Base-by-base conservation (phyloP, 768 basidiomycete genomes). In the Auricularia cornea region DNA sequence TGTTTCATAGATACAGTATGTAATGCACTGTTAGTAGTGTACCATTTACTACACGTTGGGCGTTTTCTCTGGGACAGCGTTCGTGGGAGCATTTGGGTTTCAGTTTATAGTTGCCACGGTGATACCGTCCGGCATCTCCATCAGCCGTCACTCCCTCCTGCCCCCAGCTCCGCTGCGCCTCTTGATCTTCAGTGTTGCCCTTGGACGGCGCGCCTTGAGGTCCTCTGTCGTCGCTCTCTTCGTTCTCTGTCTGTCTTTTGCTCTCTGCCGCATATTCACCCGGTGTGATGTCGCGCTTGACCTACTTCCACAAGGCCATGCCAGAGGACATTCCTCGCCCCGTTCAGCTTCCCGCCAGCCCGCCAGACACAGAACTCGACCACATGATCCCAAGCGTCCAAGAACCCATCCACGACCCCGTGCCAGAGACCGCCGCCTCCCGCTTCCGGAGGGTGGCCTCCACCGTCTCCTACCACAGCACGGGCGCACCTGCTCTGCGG, bases 391-490 rank as follows among this genome's bases (percentile, higher is more conserved):
- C 33, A 8, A 33, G 54, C 51, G 60, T 62, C 44, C 61, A 29
- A 64, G 62, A 59, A 62, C 63, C 59, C 59, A n/a, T 23, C n/a
- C 12, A 11, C 16, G 10, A 29, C 18, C 18, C 11, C 32, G 14
- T 30, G 16, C 29, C 44, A 38, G 63, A 62, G 30, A 70, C 70
- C 23, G 66, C 77, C 26, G 72, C 67, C 5, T 66, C 74, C 48
- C 79, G 78, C 18, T 70, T 78, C 63, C 80, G 80, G 23, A 79
- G 74, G 62, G 74, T 74, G 16, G 56, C 64, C 3, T 82, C 83
- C 3, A 79, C 83, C 0, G 77, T 88, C 29, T 73, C 81, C 3
- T 89, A 89, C 72, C 78, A 84, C 65, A 77, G 5, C 82, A 84
- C 41, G 65, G 69, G 56, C 78, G 75, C 59, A 81, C 79, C 65